Base-by-base conservation (phyloP, 257 asterid genomes). In the Penstemon newberryi region DNA sequence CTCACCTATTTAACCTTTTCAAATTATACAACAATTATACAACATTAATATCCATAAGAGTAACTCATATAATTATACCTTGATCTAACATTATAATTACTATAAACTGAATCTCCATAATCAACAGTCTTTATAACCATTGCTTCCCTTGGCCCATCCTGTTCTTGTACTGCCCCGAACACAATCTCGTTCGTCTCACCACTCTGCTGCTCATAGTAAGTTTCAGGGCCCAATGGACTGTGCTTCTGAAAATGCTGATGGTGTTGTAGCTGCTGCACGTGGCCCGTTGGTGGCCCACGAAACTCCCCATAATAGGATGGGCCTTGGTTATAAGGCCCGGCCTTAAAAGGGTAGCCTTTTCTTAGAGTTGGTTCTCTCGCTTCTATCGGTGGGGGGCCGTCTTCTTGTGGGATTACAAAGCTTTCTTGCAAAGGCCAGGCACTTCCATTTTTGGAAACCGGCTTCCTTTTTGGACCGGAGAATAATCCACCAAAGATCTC, bases 141-240 rank as follows among this genome's bases (percentile, higher is more conserved):
- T 1, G 92, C 87, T 81, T 90, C 98, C 1, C 87, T 82, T 5
- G 84, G 81, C 7, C 83, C 92, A n/a, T 81, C 90, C 78, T 90
- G 90, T 72, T 88, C 97, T 65, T 90, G 98, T 53, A 90, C 91
- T 0, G 98, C 98, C 38, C 98, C 98, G 11, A 92, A 92, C 75
- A 92, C 96, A 2, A 92, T 90, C 78, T 92, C 98, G 3, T 90
- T 88, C 3, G 95, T 71, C 46, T 93, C 95, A 13, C 75, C 51
- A 57, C 67, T 84, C 40, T 80, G 82, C 52, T 80, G 83, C 79
- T 88, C 95, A 64, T 82, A 84, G 56, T 69, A 76, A 3, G 99
- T 90, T 53, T 78, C 87, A 0, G 98, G 81, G 73, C 85, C 77
- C 3, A 88, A 8, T 0, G 95, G 81, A 4, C 78, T 85, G 67